phyloP scores from a whole-genome alignment of 2,329 filamentous ascomycete species.

The Arthroderma sp. region DNA sequence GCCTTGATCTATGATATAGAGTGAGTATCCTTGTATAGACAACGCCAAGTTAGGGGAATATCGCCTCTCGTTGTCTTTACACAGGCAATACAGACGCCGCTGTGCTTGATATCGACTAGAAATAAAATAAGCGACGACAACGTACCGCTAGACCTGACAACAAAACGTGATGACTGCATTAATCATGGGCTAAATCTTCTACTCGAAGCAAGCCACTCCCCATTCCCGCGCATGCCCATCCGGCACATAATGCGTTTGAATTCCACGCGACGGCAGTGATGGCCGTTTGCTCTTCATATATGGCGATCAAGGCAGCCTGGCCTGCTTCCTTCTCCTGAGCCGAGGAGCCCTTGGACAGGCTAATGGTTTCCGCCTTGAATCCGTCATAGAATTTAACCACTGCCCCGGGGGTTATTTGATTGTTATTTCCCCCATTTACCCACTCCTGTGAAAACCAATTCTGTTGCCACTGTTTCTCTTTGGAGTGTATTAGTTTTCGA shows the following conservation, averaged over 20 bases:
- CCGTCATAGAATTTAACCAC: constrained; percentile 36
- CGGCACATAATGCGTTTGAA: constrained; percentile 52
- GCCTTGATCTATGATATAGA: neutral
- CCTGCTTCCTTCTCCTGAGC: constrained; percentile 21
- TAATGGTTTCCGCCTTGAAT: constrained; percentile 31
- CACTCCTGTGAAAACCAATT: constrained; percentile 50
- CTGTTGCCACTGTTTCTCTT: constrained; percentile 42
- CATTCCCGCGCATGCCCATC: constrained; percentile 55
- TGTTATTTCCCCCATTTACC: constrained; percentile 21
- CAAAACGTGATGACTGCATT: neutral
- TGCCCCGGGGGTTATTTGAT: constrained; percentile 19
- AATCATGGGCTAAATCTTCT: constrained; percentile 47
- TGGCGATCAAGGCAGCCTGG: constrained; percentile 25
- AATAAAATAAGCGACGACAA: too few relatives aligned
- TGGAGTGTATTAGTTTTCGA: constrained; percentile 39
- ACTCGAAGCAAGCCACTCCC: constrained; percentile 55
- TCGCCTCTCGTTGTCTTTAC: too few relatives aligned
- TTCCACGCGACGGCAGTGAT: constrained; percentile 56
- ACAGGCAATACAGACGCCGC: too few relatives aligned
- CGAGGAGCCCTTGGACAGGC: constrained; percentile 22
- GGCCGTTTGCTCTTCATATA: constrained; percentile 52
- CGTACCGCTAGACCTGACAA: neutral
- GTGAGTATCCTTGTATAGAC: neutral
- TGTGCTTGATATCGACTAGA: too few relatives aligned
- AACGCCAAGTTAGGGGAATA: neutral